Evolutionary conservation across 2,329 filamentous ascomycete species (phyloP), one percentile per base, ranked within the genome.

Genomic region (Lecanosticta acicola): DNA sequence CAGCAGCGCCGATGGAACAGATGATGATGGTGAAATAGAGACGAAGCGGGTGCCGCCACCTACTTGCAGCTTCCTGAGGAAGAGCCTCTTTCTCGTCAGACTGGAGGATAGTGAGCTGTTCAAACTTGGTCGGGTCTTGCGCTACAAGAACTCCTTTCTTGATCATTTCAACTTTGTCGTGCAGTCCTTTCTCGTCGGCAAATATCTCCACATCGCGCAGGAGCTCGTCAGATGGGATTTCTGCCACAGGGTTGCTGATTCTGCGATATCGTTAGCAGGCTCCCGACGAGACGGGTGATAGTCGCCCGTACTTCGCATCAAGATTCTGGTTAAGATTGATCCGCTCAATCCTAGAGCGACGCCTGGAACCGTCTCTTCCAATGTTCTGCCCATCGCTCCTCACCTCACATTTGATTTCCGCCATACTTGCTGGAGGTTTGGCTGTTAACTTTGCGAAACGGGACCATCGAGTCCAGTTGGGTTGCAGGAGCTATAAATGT

Each of bases 161-260:
- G 38, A 78, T 54, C 0, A 71, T 55, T 3, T 66, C 63, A 10
- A 68, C 50, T 19, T 69, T 64, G 16, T 75, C 68, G 4, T 48
- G 53, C 33, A 77, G 55, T 11, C 65, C 60, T 48, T 70, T 60
- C 29, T 69, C 47, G 17, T 76, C 69, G 35, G 75, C 77, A 59
- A 81, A 83, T 0, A 66, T 59, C 35, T 77, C 70, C 2, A 83
- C 79, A 49, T 79, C 69, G 16, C 65, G 61, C 32, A 82, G 61
- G 11, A 84, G 71, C 42, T 74, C 63, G 1, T 75, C 68, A 20
- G 72, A 70, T 1, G 74, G 68, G 5, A 83, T 69, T 0, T 72
- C 75, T 1, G 68, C 72, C 2, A 84, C 67, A 9, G 76, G 76
- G 33, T 82, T 83, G 43, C 72, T 68, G 44, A 78, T 53, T 43